phyloP scores from a whole-genome alignment of 2,329 filamentous ascomycete species.

The Penicillium janthinellum region DNA sequence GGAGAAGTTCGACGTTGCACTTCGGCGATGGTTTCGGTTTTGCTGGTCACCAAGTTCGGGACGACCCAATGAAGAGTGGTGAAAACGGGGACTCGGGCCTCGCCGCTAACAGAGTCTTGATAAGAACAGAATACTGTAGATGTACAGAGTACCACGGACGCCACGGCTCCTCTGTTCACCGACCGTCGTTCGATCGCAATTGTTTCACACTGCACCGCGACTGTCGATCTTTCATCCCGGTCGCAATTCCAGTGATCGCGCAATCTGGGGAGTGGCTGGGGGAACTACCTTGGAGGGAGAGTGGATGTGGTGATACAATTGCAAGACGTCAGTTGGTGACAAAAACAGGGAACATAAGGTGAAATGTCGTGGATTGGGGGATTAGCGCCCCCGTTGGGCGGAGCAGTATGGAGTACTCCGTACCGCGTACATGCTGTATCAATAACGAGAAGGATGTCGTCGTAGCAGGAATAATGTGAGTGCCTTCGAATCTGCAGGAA shows the following conservation, averaged over 20 bases:
- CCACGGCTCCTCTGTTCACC: not conserved
- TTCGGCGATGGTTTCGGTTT: not conserved
- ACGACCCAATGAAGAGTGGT: not conserved
- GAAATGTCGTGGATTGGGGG: conserved; percentile 11
- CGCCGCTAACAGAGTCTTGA: not conserved
- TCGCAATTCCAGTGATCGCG: not conserved
- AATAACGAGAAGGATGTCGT: conserved; percentile 1
- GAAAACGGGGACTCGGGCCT: conserved; percentile 12
- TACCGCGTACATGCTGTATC: not conserved
- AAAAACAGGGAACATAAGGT: conserved; percentile 25
- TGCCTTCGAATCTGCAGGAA: not conserved
- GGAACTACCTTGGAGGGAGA: not conserved
- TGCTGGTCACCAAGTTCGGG: not conserved
- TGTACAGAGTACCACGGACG: not conserved
- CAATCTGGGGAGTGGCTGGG: not conserved
- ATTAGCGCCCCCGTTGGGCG: conserved; percentile 3
- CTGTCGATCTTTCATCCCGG: not conserved
- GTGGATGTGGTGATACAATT: conserved; percentile 17
- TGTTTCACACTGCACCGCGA: not conserved
- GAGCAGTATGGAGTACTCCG: conserved; percentile 1
- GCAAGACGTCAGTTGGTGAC: conserved; percentile 18
- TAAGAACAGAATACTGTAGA: not conserved
- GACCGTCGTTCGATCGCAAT: not conserved
- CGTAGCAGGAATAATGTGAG: not conserved
- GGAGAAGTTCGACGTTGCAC: not conserved